Base-by-base conservation (phyloP, 331 rosid genomes). In the Cydonia oblonga region DNA sequence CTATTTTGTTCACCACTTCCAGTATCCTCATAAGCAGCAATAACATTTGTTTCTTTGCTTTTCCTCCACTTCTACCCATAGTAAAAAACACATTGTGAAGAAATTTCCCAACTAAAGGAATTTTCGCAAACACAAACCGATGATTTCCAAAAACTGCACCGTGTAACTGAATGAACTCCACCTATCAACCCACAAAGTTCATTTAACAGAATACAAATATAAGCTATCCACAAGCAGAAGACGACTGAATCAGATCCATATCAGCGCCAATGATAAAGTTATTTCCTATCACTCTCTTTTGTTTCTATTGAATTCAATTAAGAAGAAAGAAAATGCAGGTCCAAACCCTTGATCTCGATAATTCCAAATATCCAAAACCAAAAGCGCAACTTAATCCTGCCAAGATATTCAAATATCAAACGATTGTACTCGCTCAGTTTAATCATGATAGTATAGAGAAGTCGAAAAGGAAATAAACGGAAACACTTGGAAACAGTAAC, bases 11-110 rank as follows among this genome's bases (percentile, higher is more conserved):
- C 90, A 5, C 81, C 84, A 53, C 84, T 88, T 72, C 76, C 88
- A 71, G 79, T 76, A 76, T 84, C 90, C 66, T 90, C 86, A 23
- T 42, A 65, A 63, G 66, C 77, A 38, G 79, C 80, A 54, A 69
- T 73, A 74, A 64, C 81, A 49, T 84, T 78, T 83, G 88, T 68
- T 85, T 90, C 89, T 88, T 90, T 69, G 88, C 92, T 69, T 88
- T 88, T 67, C 95, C 92, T 73, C 90, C 80, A 52, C 90, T 89
- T 85, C 95, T 87, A 65, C 87, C 97, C 92, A 90, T 88, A 7
- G 66, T 57, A 53, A 78, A 75, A 66, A 79, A 54, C 67, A 69
- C 67, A n/a, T n/a, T 28, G 16, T 51, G 71, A 42, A 28, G 65
- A 77, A 70, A 79, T 46, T 56, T 79, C 66, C 54, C 52, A 64